These are phyloP conservation scores for Malassezia obtusa DNA, from an alignment of 1,284 basidiomycete genomes.

Conservation along the genomic window DNA sequence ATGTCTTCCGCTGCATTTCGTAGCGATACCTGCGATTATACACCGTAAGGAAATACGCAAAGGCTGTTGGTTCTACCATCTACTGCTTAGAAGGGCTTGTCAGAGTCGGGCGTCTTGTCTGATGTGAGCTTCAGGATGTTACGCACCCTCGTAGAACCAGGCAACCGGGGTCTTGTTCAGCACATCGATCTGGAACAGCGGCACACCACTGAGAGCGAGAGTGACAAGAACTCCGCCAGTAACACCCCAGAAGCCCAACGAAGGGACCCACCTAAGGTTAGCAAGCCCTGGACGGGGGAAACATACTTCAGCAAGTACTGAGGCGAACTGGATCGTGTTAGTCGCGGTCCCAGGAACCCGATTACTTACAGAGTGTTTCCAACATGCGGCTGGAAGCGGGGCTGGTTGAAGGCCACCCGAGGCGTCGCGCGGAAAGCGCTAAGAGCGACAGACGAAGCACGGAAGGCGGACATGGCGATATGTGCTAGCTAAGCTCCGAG, in stretches of 20 bases:
- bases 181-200: slow-evolving; percentile 15
- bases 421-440: slow-evolving; percentile 11
- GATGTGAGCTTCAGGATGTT: background rate
- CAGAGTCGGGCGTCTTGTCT: slow-evolving; percentile 16
- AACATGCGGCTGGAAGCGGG: slow-evolving; percentile 13
- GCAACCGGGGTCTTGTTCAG: slow-evolving; percentile 16
- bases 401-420: slow-evolving; percentile 4
- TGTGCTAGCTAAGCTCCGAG: background rate
- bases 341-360: background rate
- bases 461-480: slow-evolving; percentile 14
- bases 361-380: slow-evolving; percentile 15
- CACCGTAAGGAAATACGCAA: background rate
- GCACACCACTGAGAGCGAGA: slow-evolving; percentile 13
- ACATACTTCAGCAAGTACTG: slow-evolving; percentile 15
- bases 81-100: slow-evolving; percentile 16
- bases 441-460: slow-evolving; percentile 7
- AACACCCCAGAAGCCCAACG: slow-evolving; percentile 13
- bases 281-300: background rate
- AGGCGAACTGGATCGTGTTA: background rate
- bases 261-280: slow-evolving; percentile 18
- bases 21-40: too few relatives aligned
- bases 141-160: slow-evolving; percentile 18
- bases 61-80: background rate
- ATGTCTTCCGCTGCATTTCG: too few relatives aligned
- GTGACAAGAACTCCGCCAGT: slow-evolving; percentile 11